Evolutionary conservation across 495 filamentous ascomycete genomes (phyloP), one percentile per base, ranked within the genome.

Genomic region (Podospora bellae-mahoneyi): DNA sequence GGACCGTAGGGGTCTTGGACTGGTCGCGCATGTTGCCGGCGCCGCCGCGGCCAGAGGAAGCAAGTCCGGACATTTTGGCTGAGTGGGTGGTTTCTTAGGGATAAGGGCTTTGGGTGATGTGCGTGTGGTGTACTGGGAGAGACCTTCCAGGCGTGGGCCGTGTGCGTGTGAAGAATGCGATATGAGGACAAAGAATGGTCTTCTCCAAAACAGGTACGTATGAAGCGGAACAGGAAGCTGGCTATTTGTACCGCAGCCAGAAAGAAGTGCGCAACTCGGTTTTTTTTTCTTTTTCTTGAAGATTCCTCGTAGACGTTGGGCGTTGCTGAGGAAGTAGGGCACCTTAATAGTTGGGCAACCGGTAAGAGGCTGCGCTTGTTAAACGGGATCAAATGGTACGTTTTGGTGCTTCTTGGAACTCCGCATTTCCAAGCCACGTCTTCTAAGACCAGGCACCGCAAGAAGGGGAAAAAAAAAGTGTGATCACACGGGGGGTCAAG

Each of bases 1-100:
- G 39, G 66, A 84, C 72, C 39, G 78, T 75, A 13, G 83, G 73
- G 54, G 79, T 78, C 69, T 81, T 81, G 70, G 86, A 78, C 64
- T 83, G 79, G 69, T 85, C 85, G 73, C 84, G 84, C 70, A 94
- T 91, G 82, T 96, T 96, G 70, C 92, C 92, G 82, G 82, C 79
- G 74, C 85, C 85, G 72, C 85, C 84, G 66, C 85, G 82, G 60
- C 85, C 85, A 48, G 80, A 80, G 7, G 82, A 82, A 18, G 80
- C 77, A 60, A 81, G 65, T 59, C 77, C 62, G 19, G 78, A 74
- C 79, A 78, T 78, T 61, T 56, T 55, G 58, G 26, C 58, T 39
- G 64, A 44, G 26, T 58, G 20, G 32, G 53, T 27, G n/a, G 16
- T 7, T 26, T 28, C 18, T 44, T 23, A 1, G 19, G 53, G 13